These are phyloP conservation scores for Hippophae gyantsensis DNA, from an alignment of 306 rosid genomes.

Conservation along the genomic window DNA sequence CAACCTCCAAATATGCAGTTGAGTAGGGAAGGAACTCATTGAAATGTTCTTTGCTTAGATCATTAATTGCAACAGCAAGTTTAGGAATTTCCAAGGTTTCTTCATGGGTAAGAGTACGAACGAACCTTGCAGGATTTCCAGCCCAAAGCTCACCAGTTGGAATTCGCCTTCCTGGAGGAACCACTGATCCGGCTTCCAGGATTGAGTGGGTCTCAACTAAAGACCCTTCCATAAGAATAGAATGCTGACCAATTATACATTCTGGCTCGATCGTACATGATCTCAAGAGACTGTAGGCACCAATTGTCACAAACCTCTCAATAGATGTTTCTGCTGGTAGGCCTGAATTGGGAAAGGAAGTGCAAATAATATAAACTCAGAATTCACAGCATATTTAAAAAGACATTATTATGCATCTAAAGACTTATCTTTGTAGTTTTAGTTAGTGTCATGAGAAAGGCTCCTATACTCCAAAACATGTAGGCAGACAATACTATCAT, in stretches of 20 bases:
- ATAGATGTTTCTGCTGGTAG: slow-evolving; percentile 83
- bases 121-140: slow-evolving; percentile 93
- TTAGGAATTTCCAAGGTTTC: slow-evolving; percentile 94
- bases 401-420: background rate
- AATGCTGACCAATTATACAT: slow-evolving; percentile 93
- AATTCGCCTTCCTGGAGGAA: slow-evolving; percentile 93
- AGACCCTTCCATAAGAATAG: slow-evolving; percentile 98
- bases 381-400: background rate
- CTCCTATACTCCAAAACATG: too few species aligned
- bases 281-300: slow-evolving; percentile 86
- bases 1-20: slow-evolving; percentile 90
- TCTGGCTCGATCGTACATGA: slow-evolving; percentile 97
- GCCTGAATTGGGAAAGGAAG: slow-evolving; percentile 44
- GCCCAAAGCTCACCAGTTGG: slow-evolving; percentile 98
- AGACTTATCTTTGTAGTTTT: too few species aligned
- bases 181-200: slow-evolving; percentile 97
- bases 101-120: slow-evolving; percentile 74
- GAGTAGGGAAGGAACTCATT: slow-evolving; percentile 89
- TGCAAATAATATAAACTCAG: slow-evolving; percentile 5
- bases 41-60: slow-evolving; percentile 76
- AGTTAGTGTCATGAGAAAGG: background rate
- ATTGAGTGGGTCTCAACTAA: slow-evolving; percentile 88
- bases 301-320: slow-evolving; percentile 85
- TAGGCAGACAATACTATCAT: background rate
- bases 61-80: slow-evolving; percentile 89